phyloP scores from a whole-genome alignment of 108 stramenopile genomes.

The Schizochytrium sp. region DNA sequence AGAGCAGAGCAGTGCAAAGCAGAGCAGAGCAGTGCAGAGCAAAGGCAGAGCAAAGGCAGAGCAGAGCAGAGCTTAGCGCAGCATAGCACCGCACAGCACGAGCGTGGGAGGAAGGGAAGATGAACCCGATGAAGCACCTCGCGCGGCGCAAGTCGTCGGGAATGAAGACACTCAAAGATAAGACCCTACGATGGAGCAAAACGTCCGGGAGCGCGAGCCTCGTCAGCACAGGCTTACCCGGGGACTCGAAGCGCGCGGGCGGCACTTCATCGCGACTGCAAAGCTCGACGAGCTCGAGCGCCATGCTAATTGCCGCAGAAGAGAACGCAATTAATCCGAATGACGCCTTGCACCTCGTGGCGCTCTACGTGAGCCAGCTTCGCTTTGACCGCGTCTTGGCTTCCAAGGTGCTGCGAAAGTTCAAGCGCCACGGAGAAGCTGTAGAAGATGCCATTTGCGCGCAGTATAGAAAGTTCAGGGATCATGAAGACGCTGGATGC shows the following conservation, averaged over 20 bases:
- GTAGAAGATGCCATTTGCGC: neutral
- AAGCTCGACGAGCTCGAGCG: neutral
- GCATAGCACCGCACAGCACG: too few relatives aligned
- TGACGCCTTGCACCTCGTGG: neutral
- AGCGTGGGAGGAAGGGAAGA: neutral
- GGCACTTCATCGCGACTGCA: neutral
- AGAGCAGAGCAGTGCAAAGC: too few relatives aligned
- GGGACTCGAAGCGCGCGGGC: neutral
- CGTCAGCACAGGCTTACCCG: neutral
- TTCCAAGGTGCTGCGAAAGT: neutral
- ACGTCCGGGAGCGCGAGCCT: neutral
- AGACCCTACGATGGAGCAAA: neutral
- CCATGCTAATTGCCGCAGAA: neutral
- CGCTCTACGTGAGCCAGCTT: neutral
- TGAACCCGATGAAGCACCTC: slow-evolving; percentile 1
- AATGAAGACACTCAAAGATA: neutral
- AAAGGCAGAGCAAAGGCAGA: too few relatives aligned
- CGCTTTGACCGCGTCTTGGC: neutral
- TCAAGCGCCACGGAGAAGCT: neutral
- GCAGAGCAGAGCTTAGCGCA: too few relatives aligned
- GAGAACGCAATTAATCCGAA: neutral
- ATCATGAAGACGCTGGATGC: neutral
- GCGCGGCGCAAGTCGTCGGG: slow-evolving; percentile 1
- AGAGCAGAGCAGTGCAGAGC: too few relatives aligned
- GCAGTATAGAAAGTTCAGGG: neutral